These are phyloP conservation scores for Cytospora leucostoma DNA, from an alignment of 2,329 filamentous ascomycete genomes.

Conservation along the genomic window DNA sequence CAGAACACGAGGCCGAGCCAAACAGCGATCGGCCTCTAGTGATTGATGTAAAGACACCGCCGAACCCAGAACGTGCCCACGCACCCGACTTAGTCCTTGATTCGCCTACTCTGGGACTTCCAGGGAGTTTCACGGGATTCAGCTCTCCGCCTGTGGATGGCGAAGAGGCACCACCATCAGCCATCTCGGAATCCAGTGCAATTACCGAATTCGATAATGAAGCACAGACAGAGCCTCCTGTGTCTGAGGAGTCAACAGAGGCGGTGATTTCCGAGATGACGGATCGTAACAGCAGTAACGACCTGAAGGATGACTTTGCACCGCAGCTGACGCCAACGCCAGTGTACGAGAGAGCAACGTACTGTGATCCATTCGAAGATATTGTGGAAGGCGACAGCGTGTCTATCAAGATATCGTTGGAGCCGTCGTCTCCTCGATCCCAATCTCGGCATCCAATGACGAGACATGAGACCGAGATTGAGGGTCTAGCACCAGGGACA, in stretches of 20 bases:
- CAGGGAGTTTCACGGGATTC: constrained; percentile 58
- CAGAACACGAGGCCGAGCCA: constrained; percentile 15
- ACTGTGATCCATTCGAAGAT: constrained; percentile 54
- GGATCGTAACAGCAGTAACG: constrained; percentile 1
- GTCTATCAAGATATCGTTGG: constrained; percentile 45
- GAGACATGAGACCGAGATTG: constrained; percentile 31
- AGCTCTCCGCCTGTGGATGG: constrained; percentile 40
- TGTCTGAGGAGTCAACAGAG: constrained; percentile 34
- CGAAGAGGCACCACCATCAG: constrained; percentile 57
- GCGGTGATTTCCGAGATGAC: constrained; percentile 23
- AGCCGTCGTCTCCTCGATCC: constrained; percentile 35
- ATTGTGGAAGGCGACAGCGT: constrained; percentile 40
- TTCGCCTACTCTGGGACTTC: constrained; percentile 68
- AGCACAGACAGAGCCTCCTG: constrained; percentile 60
- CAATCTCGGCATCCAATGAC: constrained; percentile 18
- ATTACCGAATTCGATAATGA: constrained; percentile 75
- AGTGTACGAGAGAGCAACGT: constrained; percentile 42
- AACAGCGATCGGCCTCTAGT: constrained; percentile 24
- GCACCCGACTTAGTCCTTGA: constrained; percentile 41
- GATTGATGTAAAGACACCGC: constrained; percentile 9
- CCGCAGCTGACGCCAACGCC: constrained; percentile 31
- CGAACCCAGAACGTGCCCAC: constrained; percentile 20
- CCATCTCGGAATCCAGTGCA: constrained; percentile 60
- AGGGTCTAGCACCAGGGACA: constrained; percentile 35
- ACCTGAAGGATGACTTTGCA: constrained; percentile 33